Percentiles rank a stretch among this genome's conserved stretches.
These are phyloP conservation scores for Corylus americana DNA, from an alignment of 306 rosid genomes.

Conservation along the genomic window DNA sequence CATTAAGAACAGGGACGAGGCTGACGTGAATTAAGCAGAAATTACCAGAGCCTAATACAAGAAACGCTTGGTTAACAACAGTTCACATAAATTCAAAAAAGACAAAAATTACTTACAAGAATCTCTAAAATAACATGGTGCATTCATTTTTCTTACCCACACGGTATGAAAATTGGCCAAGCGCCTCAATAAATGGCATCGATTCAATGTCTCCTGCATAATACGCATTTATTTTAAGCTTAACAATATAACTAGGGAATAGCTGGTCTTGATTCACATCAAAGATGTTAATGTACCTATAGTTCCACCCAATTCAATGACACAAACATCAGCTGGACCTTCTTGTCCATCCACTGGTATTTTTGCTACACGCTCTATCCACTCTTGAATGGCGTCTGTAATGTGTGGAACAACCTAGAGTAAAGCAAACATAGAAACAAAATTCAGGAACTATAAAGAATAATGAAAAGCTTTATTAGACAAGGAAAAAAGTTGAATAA, in stretches of 20 bases:
- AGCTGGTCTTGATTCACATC: neutral
- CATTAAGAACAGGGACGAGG: conserved; percentile 76
- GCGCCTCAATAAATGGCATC: conserved; percentile 82
- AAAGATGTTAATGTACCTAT: conserved; percentile 50
- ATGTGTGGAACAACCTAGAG: conserved; percentile 84
- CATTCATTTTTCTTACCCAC: conserved; percentile 55
- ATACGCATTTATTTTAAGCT: conserved; percentile 22
- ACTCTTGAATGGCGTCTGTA: conserved; percentile 85
- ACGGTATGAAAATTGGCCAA: conserved; percentile 83
- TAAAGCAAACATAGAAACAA: conserved; percentile 19
- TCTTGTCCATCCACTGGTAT: conserved; percentile 83
- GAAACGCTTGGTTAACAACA: conserved; percentile 21
- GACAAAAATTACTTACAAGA: neutral
- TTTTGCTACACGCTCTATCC: conserved; percentile 87
- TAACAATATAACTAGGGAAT: neutral
- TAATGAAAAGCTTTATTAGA: conserved; percentile 14
- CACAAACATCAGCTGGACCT: conserved; percentile 89
- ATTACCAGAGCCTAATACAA: conserved; percentile 62
- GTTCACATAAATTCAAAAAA: conserved; percentile 21
- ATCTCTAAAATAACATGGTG: conserved; percentile 2
- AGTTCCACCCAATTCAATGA: conserved; percentile 90
- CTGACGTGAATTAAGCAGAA: conserved; percentile 87
- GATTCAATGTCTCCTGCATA: conserved; percentile 86
- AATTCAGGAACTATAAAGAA: conserved; percentile 22
- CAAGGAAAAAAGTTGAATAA: neutral